Percentiles rank a stretch among this genome's conserved stretches.
phyloP scores from a whole-genome alignment of 306 rosid genomes.

The Fragaria vesca region DNA sequence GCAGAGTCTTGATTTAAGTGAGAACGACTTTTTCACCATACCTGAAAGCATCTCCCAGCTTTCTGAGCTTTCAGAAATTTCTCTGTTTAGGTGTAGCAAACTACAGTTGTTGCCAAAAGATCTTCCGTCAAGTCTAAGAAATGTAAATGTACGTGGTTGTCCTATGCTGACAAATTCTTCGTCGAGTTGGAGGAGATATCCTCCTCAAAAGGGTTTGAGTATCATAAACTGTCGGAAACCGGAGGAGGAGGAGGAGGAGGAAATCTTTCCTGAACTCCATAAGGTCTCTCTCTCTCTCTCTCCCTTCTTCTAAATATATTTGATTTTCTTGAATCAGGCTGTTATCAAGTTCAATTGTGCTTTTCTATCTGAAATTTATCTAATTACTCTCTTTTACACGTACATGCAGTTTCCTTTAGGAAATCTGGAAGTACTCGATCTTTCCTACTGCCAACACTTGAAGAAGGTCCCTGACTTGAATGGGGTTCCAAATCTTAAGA shows the following conservation, averaged over 20 bases:
- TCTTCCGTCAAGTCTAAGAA: not conserved
- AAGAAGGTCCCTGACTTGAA: constrained; percentile 7
- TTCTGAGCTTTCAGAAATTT: constrained; percentile 11
- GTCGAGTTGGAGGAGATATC: too few relatives aligned
- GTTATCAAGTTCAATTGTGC: not conserved
- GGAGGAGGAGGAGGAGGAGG: too few relatives aligned
- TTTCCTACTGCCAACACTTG: not conserved
- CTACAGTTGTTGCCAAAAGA: constrained; percentile 12
- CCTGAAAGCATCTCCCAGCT: constrained; percentile 20
- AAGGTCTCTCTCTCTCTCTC: too few relatives aligned
- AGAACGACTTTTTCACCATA: constrained; percentile 11
- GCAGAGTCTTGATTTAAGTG: constrained; percentile 19
- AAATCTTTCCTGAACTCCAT: too few relatives aligned
- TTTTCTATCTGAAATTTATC: not conserved
- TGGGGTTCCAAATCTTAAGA: constrained; percentile 1
- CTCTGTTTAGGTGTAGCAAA: not conserved
- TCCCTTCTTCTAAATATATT: too few relatives aligned
- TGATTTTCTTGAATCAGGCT: too few relatives aligned
- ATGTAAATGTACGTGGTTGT: too few relatives aligned
- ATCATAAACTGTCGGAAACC: too few relatives aligned
- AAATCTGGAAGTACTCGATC: not conserved
- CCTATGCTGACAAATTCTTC: too few relatives aligned
- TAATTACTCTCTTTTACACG: not conserved
- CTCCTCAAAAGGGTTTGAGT: too few relatives aligned
- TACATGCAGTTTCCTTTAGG: not conserved